These are phyloP conservation scores for Echinochloa phyllopogon DNA, from an alignment of 176 grass and related monocot genomes.

Conservation along the genomic window DNA sequence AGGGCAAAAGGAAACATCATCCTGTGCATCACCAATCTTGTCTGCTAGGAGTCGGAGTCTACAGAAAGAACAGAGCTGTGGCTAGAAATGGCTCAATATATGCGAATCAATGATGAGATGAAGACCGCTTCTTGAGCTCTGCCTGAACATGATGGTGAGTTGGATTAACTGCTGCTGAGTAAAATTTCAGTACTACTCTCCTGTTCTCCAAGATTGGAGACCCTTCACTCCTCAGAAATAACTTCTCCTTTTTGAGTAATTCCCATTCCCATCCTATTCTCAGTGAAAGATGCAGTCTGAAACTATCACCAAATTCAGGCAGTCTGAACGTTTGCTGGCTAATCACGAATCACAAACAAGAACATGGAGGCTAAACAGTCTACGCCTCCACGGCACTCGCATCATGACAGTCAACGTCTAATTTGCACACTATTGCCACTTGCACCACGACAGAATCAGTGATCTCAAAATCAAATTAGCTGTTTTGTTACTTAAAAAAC, in stretches of 20 bases:
- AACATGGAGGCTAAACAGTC: not conserved
- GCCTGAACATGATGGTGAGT: not conserved
- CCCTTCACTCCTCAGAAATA: not conserved
- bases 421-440: not conserved
- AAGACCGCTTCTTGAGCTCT: not conserved
- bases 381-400: not conserved
- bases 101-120: not conserved
- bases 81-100: constrained; percentile 2
- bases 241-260: not conserved
- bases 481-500: not conserved
- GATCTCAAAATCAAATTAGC: not conserved
- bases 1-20: not conserved
- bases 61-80: not conserved
- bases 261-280: not conserved
- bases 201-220: not conserved
- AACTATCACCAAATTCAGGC: not conserved
- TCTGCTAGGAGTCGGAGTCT: not conserved
- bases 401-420: not conserved
- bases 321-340: not conserved
- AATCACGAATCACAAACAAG: not conserved
- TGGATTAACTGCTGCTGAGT: not conserved
- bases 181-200: not conserved
- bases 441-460: not conserved
- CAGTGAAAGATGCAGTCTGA: not conserved
- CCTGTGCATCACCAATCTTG: not conserved